A percentile compares a stretch with the other conserved stretches of the same genome.
Conservation (phyloP, 2,329 filamentous ascomycete species). For the Arachnopeziza araneosa region DNA sequence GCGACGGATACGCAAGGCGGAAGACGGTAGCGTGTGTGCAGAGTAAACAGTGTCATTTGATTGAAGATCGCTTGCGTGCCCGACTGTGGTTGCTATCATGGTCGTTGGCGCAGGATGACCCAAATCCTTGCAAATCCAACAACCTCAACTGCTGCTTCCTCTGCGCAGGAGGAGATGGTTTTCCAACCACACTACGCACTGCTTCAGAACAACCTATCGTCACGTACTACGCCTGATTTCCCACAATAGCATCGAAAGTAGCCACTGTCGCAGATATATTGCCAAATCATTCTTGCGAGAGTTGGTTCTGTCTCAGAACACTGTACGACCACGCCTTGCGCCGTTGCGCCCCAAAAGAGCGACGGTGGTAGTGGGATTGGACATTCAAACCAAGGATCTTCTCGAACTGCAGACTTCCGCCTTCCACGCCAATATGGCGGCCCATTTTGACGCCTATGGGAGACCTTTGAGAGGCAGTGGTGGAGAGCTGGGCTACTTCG, state of each 20-base stretch:
- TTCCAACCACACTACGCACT: background rate
- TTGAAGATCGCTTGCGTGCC: background rate
- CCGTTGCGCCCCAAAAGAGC: background rate
- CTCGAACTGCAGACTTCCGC: background rate
- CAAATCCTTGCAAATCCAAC: background rate
- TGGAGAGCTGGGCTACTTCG: constrained; percentile 18
- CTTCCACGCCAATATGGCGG: constrained; percentile 16
- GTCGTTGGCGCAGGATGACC: background rate
- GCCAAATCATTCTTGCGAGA: background rate
- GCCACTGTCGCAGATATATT: no score
- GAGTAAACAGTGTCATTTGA: background rate
- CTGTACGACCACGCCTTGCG: background rate
- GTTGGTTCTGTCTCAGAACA: background rate
- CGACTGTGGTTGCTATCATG: background rate
- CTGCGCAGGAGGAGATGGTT: no score
- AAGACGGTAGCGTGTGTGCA: background rate
- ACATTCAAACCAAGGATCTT: background rate
- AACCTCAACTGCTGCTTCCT: background rate
- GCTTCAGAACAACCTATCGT: no score
- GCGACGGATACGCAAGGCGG: background rate
- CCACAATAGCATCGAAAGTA: background rate
- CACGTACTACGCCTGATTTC: no score
- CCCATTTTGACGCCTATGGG: constrained; percentile 21
- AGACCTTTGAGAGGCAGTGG: constrained; percentile 18
- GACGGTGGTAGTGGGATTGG: background rate